Conservation (phyloP, 306 rosid species). For the Acacia crassicarpa region DNA sequence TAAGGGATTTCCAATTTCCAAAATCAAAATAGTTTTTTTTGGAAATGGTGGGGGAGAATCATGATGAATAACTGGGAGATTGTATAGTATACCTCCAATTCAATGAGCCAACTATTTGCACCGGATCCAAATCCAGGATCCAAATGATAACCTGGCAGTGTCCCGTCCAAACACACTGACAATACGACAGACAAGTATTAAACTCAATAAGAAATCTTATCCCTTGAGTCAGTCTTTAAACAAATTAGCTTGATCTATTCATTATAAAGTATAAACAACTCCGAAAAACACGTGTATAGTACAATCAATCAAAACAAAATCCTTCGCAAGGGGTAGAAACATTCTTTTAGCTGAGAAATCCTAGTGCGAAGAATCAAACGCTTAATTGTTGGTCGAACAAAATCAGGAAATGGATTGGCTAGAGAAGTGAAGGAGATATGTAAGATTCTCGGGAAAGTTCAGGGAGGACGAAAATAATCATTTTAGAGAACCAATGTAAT, state of each 20-base stretch:
- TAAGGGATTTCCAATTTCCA: background rate
- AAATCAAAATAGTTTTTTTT: background rate
- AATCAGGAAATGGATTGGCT: constrained; percentile 16
- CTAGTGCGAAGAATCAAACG: background rate
- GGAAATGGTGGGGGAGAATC: background rate
- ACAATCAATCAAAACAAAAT: background rate
- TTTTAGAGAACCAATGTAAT: background rate
- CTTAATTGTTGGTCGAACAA: constrained; percentile 3
- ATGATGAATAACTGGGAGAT: constrained; percentile 17
- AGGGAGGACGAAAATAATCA: background rate
- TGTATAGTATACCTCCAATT: constrained; percentile 64
- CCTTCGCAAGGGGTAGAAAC: background rate
- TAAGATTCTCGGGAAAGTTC: background rate
- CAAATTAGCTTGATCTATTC: background rate
- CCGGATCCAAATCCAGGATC: constrained; percentile 76
- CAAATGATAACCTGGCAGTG: constrained; percentile 86
- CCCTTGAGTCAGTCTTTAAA: constrained; percentile 7
- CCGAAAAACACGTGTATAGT: constrained; percentile 7
- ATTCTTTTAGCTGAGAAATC: background rate
- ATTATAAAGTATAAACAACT: background rate
- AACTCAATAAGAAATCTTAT: background rate
- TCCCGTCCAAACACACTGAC: constrained; percentile 87
- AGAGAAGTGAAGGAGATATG: constrained; percentile 18
- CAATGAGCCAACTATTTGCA: constrained; percentile 80
- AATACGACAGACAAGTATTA: constrained; percentile 20